These are phyloP conservation scores for Mycocentrospora acerina DNA, from an alignment of 2,329 filamentous ascomycete genomes.

Conservation along the genomic window DNA sequence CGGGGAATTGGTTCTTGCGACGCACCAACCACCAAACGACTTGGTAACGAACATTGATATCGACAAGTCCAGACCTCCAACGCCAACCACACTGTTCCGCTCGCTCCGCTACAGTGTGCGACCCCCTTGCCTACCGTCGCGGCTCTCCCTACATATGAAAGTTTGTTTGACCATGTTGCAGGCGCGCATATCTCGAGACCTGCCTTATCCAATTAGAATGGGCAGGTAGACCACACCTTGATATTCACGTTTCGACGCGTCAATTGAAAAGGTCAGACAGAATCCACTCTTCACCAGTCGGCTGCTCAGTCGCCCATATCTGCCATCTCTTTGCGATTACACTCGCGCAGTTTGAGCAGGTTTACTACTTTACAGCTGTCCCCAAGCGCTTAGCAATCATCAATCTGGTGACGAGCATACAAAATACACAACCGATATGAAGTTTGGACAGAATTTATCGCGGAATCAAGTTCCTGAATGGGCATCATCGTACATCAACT, in stretches of 20 bases:
- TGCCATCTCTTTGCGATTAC: slow-evolving; percentile 15
- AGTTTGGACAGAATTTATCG: slow-evolving; percentile 61
- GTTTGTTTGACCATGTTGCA: slow-evolving; percentile 37
- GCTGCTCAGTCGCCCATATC: slow-evolving; percentile 11
- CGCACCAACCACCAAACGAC: slow-evolving; percentile 18
- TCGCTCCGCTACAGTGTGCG: slow-evolving; percentile 31
- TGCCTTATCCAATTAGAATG: slow-evolving; percentile 36
- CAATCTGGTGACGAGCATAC: neutral
- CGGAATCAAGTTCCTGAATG: slow-evolving; percentile 86
- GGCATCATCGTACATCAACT: slow-evolving; percentile 82
- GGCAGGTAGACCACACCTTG: slow-evolving; percentile 25
- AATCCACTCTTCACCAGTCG: slow-evolving; percentile 9
- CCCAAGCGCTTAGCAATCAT: neutral
- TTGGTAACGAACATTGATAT: slow-evolving; percentile 8
- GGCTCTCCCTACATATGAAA: slow-evolving; percentile 29
- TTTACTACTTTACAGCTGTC: slow-evolving; percentile 3
- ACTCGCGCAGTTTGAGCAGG: slow-evolving; percentile 6
- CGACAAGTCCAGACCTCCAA: slow-evolving; percentile 6
- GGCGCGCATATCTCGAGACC: slow-evolving; percentile 24
- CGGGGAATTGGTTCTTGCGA: slow-evolving; percentile 2
- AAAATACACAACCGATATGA: slow-evolving; percentile 35
- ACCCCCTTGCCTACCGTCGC: slow-evolving; percentile 29
- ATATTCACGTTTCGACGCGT: slow-evolving; percentile 20
- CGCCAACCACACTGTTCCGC: slow-evolving; percentile 22
- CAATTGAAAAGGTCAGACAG: slow-evolving; percentile 21